Evolutionary conservation across 148 eudicot species (phyloP), one percentile per base, ranked within the genome.

Genomic region (Vaccinium macrocarpon): DNA sequence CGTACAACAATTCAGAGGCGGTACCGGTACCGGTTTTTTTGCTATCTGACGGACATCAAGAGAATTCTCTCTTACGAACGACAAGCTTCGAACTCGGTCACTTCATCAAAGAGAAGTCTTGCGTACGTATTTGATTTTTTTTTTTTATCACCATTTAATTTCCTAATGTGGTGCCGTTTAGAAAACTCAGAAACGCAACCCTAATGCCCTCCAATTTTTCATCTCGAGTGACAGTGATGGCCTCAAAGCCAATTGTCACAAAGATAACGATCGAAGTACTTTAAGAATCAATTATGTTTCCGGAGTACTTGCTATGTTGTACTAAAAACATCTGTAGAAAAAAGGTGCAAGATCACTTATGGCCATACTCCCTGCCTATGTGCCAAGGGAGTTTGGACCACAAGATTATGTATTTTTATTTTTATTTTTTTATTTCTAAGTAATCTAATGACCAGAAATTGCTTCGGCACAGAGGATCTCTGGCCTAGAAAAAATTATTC

Each of bases 191-290:
- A 64, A 64, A 64, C 71, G 71, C 71, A 64, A 64, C 29, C 71
- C 32, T 64, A 64, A 64, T 64, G 29, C 71, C 71, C 32, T 9
- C 70, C 23, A n/a, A n/a, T n/a, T 62, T 62, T n/a, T 62, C 70
- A 23, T 64, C 70, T 64, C 25, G 71, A 64, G 71, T n/a, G 68
- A 62, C 68, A 64, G 71, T 23, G 71, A 64, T 64, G 71, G 32
- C 71, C 32, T 9, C 29, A 64, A 23, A 3, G 71, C 71, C 71
- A 64, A 64, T n/a, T 12, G 4, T 23, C 11, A 64, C 71, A 64
- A 9, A 64, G 32, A 23, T 35, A 35, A 35, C 38, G 10, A 23
- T 2, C 29, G 25, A n/a, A 32, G 29, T 64, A 23, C 6, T 64
- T 23, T 61, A 61, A 61, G 27, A 61, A 61, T 2, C 68, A 62